Evolutionary conservation across 352 stramenopile species (phyloP).

Genomic region (Phytophthora quininea): DNA sequence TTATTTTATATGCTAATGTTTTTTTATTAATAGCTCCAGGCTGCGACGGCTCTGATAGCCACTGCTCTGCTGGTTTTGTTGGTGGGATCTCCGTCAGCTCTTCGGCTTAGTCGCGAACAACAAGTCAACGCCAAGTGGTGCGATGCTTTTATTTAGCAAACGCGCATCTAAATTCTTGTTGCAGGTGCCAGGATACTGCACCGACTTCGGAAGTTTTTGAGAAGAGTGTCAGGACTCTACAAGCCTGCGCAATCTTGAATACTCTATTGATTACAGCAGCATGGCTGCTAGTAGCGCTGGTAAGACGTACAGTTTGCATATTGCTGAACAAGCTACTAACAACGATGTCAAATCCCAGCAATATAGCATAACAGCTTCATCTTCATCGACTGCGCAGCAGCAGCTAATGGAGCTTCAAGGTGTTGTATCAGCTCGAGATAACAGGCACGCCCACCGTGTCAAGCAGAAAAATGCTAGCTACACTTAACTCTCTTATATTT

Average conservation of each 20-base stretch:
- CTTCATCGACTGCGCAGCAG: constrained; percentile 6
- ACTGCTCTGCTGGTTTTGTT: constrained; percentile 45
- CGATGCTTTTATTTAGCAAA: background rate
- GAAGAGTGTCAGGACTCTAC: constrained; percentile 33
- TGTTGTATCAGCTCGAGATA: constrained; percentile 18
- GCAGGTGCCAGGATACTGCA: constrained; percentile 36
- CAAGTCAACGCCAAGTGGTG: constrained; percentile 28
- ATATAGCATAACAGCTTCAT: constrained; percentile 30
- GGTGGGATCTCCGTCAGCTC: constrained; percentile 47
- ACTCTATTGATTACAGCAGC: constrained; percentile 48
- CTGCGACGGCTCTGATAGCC: constrained; percentile 32
- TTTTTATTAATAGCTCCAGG: constrained; percentile 34
- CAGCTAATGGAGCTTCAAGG: constrained; percentile 29
- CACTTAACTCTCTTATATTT: background rate
- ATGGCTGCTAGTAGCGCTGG: constrained; percentile 63
- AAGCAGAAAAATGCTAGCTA: too few relatives aligned
- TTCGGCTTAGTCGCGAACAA: constrained; percentile 48
- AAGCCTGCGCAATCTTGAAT: constrained; percentile 43
- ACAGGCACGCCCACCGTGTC: constrained; percentile 15
- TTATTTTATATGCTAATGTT: background rate
- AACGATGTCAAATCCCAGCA: constrained; percentile 17
- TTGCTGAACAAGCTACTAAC: background rate
- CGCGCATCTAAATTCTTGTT: too few relatives aligned
- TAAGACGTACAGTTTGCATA: constrained; percentile 17
- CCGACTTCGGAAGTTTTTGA: constrained; percentile 23